phyloP scores from a whole-genome alignment of 139 green algal species.

The Coelastrella sp. region DNA sequence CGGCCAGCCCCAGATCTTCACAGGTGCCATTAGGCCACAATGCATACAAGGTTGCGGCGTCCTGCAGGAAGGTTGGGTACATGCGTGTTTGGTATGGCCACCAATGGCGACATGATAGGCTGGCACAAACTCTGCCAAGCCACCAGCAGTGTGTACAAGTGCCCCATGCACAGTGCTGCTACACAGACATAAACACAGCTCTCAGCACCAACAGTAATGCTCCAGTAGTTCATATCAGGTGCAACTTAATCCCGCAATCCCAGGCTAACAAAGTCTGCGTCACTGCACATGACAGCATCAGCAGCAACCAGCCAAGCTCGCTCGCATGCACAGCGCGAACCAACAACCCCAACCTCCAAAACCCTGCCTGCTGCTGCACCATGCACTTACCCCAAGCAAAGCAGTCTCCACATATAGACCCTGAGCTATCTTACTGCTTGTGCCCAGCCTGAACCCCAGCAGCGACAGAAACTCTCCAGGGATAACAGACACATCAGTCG shows the following conservation, averaged over 20 bases:
- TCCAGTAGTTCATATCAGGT: too few species aligned
- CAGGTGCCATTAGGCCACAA: constrained; percentile 33
- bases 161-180: too few species aligned
- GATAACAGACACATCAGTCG: not conserved
- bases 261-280: not conserved
- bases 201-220: too few species aligned
- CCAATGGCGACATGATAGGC: not conserved
- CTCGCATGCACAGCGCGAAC: not conserved
- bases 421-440: constrained; percentile 19
- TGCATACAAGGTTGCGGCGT: constrained; percentile 19
- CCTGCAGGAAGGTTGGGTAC: not conserved
- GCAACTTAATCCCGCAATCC: too few species aligned
- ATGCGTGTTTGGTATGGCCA: too few species aligned
- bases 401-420: constrained; percentile 60
- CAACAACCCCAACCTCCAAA: not conserved
- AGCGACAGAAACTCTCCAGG: constrained; percentile 48
- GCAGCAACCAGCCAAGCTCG: not conserved
- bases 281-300: not conserved
- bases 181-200: too few species aligned
- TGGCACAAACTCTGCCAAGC: not conserved
- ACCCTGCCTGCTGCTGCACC: not conserved
- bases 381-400: constrained; percentile 41
- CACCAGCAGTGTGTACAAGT: not conserved
- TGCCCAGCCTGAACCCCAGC: constrained; percentile 59
- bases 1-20: not conserved